phyloP scores from a whole-genome alignment of 805 yeast species.

The Helenozyma rhizophorensis region DNA sequence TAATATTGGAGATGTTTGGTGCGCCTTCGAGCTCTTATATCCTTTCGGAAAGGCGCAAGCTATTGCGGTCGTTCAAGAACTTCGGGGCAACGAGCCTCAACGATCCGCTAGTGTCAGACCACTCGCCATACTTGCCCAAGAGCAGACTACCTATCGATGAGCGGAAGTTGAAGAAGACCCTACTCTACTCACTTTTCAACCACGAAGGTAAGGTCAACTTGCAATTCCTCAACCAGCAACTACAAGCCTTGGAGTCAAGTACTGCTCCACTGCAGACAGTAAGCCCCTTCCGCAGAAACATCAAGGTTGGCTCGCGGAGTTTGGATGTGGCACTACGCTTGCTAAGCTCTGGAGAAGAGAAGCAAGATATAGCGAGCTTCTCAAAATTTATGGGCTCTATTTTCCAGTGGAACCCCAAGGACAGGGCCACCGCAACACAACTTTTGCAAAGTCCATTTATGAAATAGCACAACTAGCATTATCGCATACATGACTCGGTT shows the following conservation, averaged over 20 bases:
- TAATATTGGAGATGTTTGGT: constrained; percentile 43
- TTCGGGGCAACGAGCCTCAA: constrained; percentile 7
- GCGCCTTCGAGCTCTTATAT: constrained; percentile 42
- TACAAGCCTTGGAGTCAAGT: constrained; percentile 11
- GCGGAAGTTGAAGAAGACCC: constrained; percentile 28
- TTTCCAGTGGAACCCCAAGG: constrained; percentile 33
- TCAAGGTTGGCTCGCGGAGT: constrained; percentile 25
- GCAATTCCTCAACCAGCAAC: constrained; percentile 26
- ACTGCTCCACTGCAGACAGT: constrained; percentile 2
- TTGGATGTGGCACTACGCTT: constrained; percentile 28
- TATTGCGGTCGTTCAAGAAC: constrained; percentile 21
- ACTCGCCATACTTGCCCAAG: constrained; percentile 3
- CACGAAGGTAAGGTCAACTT: constrained; percentile 35
- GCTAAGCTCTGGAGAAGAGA: constrained; percentile 10
- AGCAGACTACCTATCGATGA: constrained; percentile 21
- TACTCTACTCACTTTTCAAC: constrained; percentile 36
- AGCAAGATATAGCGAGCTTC: constrained; percentile 15
- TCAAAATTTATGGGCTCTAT: constrained; percentile 24
- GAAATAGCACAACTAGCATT: too few species aligned
- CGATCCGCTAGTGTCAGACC: constrained; percentile 10
- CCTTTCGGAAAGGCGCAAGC: constrained; percentile 31
- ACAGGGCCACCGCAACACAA: constrained; percentile 10
- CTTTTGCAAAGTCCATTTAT: constrained; percentile 8
- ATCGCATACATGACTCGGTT: background rate
- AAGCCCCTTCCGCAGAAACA: constrained; percentile 16